Conservation (phyloP, 2,329 filamentous ascomycete genomes). For the Venturia carpophila region DNA sequence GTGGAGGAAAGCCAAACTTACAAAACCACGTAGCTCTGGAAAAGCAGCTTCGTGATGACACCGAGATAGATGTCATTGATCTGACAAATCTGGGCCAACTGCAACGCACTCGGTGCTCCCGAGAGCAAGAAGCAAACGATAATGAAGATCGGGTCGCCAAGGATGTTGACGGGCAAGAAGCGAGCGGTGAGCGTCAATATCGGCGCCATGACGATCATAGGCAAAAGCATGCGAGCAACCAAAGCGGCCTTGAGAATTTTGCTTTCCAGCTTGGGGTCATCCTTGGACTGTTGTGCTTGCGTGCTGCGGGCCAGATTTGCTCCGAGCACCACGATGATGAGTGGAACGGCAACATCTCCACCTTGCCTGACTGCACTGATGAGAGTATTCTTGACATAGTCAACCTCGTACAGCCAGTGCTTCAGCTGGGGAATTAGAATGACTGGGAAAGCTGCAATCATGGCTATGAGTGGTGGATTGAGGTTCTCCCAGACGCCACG, state of each 20-base stretch:
- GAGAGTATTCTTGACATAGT: slow-evolving; percentile 86
- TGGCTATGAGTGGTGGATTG: slow-evolving; percentile 97
- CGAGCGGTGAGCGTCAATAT: slow-evolving; percentile 81
- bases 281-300: slow-evolving; percentile 56
- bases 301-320: slow-evolving; percentile 93
- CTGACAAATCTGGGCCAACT: slow-evolving; percentile 96
- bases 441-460: slow-evolving; percentile 84
- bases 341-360: slow-evolving; percentile 82
- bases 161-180: slow-evolving; percentile 82
- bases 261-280: slow-evolving; percentile 60
- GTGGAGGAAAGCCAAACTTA: slow-evolving; percentile 38
- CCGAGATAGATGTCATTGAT: slow-evolving; percentile 94
- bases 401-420: slow-evolving; percentile 76
- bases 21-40: slow-evolving; percentile 96
- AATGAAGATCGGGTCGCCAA: slow-evolving; percentile 96
- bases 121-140: slow-evolving; percentile 96
- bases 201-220: slow-evolving; percentile 86
- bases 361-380: slow-evolving; percentile 78
- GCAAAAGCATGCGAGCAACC: slow-evolving; percentile 83
- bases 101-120: slow-evolving; percentile 84
- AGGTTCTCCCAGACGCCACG: slow-evolving; percentile 78
- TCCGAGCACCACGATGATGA: slow-evolving; percentile 91
- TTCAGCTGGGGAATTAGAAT: slow-evolving; percentile 81
- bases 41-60: slow-evolving; percentile 85
- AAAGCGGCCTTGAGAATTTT: slow-evolving; percentile 81